Evolutionary conservation across 371 early-diverging fungal species (phyloP).

Genomic region (Lichtheimia hyalospora): DNA sequence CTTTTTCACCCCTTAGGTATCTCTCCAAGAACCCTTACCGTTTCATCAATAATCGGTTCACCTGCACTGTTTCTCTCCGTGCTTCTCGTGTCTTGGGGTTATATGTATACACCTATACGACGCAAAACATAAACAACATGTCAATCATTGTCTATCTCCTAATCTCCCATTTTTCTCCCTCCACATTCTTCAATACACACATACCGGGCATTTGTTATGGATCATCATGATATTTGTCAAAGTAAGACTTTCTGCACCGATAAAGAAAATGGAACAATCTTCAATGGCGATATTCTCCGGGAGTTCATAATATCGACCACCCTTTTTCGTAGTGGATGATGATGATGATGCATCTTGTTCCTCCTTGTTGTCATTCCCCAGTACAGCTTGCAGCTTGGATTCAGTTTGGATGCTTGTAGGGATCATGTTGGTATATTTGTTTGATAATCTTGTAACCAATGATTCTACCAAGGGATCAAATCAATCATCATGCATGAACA

Average conservation of each 20-base stretch:
- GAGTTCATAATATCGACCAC: conserved; percentile 54
- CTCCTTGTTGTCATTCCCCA: conserved; percentile 7
- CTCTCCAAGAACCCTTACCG: conserved; percentile 40
- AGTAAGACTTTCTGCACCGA: conserved; percentile 82
- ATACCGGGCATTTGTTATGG: conserved; percentile 61
- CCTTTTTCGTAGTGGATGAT: conserved; percentile 27
- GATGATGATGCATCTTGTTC: background rate
- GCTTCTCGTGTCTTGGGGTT: conserved; percentile 57
- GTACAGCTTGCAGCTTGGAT: conserved; percentile 35
- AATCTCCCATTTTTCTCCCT: too few species aligned
- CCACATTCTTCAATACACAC: conserved; percentile 1
- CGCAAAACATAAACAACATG: background rate
- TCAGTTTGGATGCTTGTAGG: conserved; percentile 55
- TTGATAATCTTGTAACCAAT: conserved; percentile 14
- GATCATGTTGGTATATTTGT: conserved; percentile 38
- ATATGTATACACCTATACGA: conserved; percentile 57
- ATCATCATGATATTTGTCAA: conserved; percentile 88
- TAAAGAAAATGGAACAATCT: conserved; percentile 74
- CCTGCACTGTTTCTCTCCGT: conserved; percentile 63
- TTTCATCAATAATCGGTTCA: conserved; percentile 73
- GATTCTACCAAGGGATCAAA: conserved; percentile 12
- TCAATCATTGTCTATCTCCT: too few species aligned
- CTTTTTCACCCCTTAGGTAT: too few species aligned
- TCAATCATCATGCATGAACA: background rate
- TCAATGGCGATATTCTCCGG: conserved; percentile 50